Evolutionary conservation across 1,284 basidiomycete species (phyloP), one percentile per base, ranked within the genome.

Genomic region (Malassezia psittaci): DNA sequence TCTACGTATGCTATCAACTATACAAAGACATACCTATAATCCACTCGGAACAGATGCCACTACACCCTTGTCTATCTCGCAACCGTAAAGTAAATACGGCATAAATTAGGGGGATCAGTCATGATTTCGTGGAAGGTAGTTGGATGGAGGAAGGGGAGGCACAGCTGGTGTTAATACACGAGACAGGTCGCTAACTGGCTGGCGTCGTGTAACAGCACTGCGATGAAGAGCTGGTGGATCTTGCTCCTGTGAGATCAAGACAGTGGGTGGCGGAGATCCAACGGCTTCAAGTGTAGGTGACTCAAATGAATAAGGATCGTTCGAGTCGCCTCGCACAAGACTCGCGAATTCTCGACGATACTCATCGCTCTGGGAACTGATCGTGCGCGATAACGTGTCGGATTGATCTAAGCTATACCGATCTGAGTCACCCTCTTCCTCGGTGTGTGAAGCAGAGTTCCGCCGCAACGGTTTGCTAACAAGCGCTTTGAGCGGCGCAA

Each of bases 341-440:
- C 24, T 51, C 15, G 42, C 48, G 41, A 47, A 56, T 32, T 56
- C 54, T 11, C 16, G 24, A 38, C 36, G 42, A 40, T 56, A 51
- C 10, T 55, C 53, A 13, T 56, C 54, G 37, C 48, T 46, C 9
- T 33, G 36, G 5, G 13, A 19, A 12, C 33, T 21, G 9, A 38
- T 29, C 3, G 38, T 34, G 18, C 29, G 21, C 9, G 37, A 35
- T 15, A 44, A 13, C 4, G 47, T 5, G 21, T 49, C 40, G 13
- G 40, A 38, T 2, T 21, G 9, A 5, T 55, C 47, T 6, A 54
- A 40, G 29, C 52, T 47, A 24, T 48, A 19, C 35, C 41, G 48
- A 40, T 38, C 37, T 10, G 34, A 18, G 11, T 43, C 41, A 16
- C 32, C 44, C 18, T 2, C 44, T 7, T 33, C 21, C 24, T 29